Evolutionary conservation across 1,284 basidiomycete genomes (phyloP).

Genomic region (Rhodotorula mucilaginosa): DNA sequence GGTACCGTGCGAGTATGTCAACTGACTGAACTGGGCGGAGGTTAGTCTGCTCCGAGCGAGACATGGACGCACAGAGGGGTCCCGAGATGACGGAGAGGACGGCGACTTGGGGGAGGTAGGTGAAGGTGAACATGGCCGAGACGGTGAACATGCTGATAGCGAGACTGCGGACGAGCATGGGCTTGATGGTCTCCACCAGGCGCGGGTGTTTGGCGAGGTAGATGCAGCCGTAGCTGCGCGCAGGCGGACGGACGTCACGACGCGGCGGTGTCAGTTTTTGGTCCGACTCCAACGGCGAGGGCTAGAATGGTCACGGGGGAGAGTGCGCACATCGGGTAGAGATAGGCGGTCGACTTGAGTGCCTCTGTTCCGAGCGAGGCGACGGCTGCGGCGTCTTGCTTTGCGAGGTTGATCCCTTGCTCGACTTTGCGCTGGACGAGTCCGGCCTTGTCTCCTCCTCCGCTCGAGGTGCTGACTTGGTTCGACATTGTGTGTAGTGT

Average conservation of each 20-base stretch:
- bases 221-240: slow-evolving; percentile 47
- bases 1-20: no score
- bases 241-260: neutral
- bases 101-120: slow-evolving; percentile 67
- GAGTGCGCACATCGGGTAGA: slow-evolving; percentile 51
- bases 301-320: neutral
- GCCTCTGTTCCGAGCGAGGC: slow-evolving; percentile 47
- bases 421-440: slow-evolving; percentile 26
- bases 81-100: slow-evolving; percentile 64
- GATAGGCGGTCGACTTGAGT: slow-evolving; percentile 50
- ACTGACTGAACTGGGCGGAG: no score
- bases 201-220: slow-evolving; percentile 51
- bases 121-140: slow-evolving; percentile 59
- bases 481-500: slow-evolving; percentile 23
- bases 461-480: neutral
- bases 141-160: slow-evolving; percentile 51
- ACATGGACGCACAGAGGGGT: slow-evolving; percentile 52
- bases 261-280: neutral
- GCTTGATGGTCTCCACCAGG: slow-evolving; percentile 50
- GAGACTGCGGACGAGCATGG: slow-evolving; percentile 48
- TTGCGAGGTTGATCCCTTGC: slow-evolving; percentile 20
- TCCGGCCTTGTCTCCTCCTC: neutral
- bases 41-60: neutral
- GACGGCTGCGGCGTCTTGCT: slow-evolving; percentile 37
- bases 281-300: neutral